Base-by-base conservation (phyloP, 2,329 filamentous ascomycete genomes). In the Sarocladium strictum region DNA sequence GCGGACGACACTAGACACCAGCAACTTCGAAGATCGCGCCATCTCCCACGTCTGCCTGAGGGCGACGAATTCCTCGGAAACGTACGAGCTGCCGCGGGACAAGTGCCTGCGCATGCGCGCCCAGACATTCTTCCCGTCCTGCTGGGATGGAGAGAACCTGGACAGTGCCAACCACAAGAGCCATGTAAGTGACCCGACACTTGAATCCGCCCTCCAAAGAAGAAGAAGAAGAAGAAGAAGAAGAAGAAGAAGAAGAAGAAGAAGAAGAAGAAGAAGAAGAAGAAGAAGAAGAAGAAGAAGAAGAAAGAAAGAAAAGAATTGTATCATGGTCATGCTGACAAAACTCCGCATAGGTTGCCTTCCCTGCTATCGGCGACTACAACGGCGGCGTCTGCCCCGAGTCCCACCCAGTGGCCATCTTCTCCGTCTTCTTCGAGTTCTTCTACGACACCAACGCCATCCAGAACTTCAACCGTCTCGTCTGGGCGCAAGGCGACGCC, bases 131-230 rank as follows among this genome's bases (percentile, higher is more conserved):
- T 84, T 85, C 63, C 81, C 80, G 1, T 76, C 76, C 3, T 86
- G 83, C 71, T 86, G 83, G 83, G 75, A 86, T 57, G 83, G 83
- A 32, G 68, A 71, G 43, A 76, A 83, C 58, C 61, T 81, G 21
- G 80, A 85, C 62, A 73, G 74, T 6, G 49, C 69, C 1, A 72
- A 83, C 64, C 80, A 85, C 65, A 76, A 75, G 60, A 78, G 68
- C 52, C 83, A 85, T 60, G 74, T 85, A 58, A 54, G 59, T 55
- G 38, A 19, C 17, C 17, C n/a, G 10, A 17, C 12, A 40, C 9
- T 17, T 23, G n/a, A n/a, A n/a, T n/a, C n/a, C n/a, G n/a, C n/a
- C n/a, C n/a, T n/a, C n/a, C n/a, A n/a, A n/a, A n/a, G n/a, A n/a
- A n/a, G n/a, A n/a, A n/a, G n/a, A n/a, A n/a, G n/a, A n/a, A n/a